Conservation (phyloP, 225 moss, liverwort and hornwort species). For the Marchantia paleacea region DNA sequence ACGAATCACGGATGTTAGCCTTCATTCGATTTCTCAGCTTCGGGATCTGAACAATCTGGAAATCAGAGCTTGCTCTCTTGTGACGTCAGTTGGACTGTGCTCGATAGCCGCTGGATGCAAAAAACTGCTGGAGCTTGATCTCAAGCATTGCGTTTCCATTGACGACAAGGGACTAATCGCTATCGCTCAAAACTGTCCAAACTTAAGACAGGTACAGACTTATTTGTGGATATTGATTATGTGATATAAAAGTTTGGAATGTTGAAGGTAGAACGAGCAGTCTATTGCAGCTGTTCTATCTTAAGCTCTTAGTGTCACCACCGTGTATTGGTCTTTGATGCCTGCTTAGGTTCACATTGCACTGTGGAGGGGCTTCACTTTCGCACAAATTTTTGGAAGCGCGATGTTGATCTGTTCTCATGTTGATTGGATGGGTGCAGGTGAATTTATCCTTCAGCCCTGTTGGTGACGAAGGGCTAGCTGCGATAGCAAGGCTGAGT, state of each 20-base stretch:
- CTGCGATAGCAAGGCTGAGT: slow-evolving; percentile 49
- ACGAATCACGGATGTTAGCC: slow-evolving; percentile 55
- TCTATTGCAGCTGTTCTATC: background rate
- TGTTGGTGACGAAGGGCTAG: slow-evolving; percentile 55
- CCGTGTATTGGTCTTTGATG: background rate
- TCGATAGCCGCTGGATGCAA: slow-evolving; percentile 57
- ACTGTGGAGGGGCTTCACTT: no score
- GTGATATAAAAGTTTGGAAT: background rate
- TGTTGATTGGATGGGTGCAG: slow-evolving; percentile 30
- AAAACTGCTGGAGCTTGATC: slow-evolving; percentile 62
- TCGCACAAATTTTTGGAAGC: no score
- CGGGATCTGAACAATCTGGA: slow-evolving; percentile 54
- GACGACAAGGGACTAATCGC: slow-evolving; percentile 52
- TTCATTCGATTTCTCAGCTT: slow-evolving; percentile 47
- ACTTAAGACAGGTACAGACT: slow-evolving; percentile 61
- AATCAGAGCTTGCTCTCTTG: slow-evolving; percentile 54
- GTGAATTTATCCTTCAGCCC: slow-evolving; percentile 65
- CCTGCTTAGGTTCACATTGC: no score
- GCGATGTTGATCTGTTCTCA: no score
- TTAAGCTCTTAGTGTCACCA: background rate
- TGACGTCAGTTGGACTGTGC: slow-evolving; percentile 61
- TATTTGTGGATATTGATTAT: background rate
- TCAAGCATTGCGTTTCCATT: slow-evolving; percentile 56
- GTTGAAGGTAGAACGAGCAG: background rate
- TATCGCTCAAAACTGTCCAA: slow-evolving; percentile 56